Percentiles rank a stretch among this genome's conserved stretches.
phyloP scores from a whole-genome alignment of 371 early-diverging fungal genomes.

The Mucor sp. region DNA sequence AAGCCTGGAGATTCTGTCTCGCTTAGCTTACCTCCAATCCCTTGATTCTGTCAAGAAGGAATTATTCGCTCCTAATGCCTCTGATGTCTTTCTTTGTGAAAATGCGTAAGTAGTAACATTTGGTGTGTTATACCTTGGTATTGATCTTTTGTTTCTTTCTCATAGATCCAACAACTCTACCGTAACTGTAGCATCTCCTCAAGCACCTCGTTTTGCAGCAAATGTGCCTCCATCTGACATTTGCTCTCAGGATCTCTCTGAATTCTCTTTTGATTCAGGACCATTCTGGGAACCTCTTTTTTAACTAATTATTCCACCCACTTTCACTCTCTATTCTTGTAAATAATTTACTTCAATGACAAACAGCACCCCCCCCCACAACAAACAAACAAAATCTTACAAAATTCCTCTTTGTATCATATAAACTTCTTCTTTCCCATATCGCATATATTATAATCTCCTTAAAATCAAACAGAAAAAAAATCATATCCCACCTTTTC shows the following conservation, averaged over 20 bases:
- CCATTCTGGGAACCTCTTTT: conserved; percentile 35
- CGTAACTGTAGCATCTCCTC: neutral
- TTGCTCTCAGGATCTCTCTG: conserved; percentile 36
- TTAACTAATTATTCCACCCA: conserved; percentile 13
- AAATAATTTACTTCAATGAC: conserved; percentile 9
- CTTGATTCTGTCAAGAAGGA: conserved; percentile 19
- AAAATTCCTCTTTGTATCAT: conserved; percentile 6
- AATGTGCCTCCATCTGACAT: conserved; percentile 34
- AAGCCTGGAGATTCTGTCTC: conserved; percentile 25
- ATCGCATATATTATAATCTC: conserved; percentile 2
- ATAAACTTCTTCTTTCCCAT: conserved; percentile 1
- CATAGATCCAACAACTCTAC: neutral
- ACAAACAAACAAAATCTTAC: conserved; percentile 5
- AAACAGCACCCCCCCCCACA: neutral
- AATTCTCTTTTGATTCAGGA: conserved; percentile 39
- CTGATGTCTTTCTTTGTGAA: conserved; percentile 44
- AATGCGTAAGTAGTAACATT: conserved; percentile 26
- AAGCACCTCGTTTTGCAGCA: conserved; percentile 17
- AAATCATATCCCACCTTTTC: neutral
- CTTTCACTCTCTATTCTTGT: conserved; percentile 14
- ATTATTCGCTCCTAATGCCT: conserved; percentile 30
- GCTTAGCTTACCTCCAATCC: conserved; percentile 27
- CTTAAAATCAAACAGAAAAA: conserved; percentile 1
- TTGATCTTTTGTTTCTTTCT: neutral
- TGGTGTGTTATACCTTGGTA: neutral